Evolutionary conservation across 2,329 filamentous ascomycete genomes (phyloP).

Genomic region (Sporothrix phasma): DNA sequence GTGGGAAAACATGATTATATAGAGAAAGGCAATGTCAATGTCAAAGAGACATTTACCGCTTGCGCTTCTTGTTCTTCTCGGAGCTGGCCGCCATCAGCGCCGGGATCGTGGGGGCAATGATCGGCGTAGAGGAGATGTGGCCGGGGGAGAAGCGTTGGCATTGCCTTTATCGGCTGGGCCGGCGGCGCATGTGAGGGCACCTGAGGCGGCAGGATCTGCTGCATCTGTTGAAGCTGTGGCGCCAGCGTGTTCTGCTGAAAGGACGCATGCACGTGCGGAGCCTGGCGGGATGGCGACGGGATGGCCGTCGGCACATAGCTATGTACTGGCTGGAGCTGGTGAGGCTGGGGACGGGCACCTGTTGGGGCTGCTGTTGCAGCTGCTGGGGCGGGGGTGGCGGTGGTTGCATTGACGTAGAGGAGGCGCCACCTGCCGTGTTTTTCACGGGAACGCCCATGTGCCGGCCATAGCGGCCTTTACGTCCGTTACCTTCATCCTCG

Average conservation of each 20-base stretch:
- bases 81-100: slow-evolving; percentile 18
- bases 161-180: slow-evolving; percentile 6
- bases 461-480: slow-evolving; percentile 81
- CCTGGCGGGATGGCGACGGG: slow-evolving; percentile 8
- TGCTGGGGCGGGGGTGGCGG: slow-evolving; percentile 22
- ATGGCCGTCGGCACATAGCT: slow-evolving; percentile 5
- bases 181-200: neutral
- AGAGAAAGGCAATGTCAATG: neutral
- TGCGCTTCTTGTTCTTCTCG: slow-evolving; percentile 54
- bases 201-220: neutral
- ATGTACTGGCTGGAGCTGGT: neutral
- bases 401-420: slow-evolving; percentile 16
- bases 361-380: slow-evolving; percentile 20
- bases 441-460: slow-evolving; percentile 60
- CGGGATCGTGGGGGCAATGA: slow-evolving; percentile 17
- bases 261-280: neutral
- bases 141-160: slow-evolving; percentile 32
- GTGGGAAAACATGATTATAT: neutral
- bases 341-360: neutral
- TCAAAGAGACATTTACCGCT: slow-evolving; percentile 33
- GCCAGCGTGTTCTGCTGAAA: neutral
- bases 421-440: slow-evolving; percentile 25
- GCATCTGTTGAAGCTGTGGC: slow-evolving; percentile 22
- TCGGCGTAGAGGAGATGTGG: slow-evolving; percentile 33
- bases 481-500: slow-evolving; percentile 94